These are phyloP conservation scores for Helianthus tuberosus DNA, from an alignment of 129 eudicot species.

Conservation along the genomic window DNA sequence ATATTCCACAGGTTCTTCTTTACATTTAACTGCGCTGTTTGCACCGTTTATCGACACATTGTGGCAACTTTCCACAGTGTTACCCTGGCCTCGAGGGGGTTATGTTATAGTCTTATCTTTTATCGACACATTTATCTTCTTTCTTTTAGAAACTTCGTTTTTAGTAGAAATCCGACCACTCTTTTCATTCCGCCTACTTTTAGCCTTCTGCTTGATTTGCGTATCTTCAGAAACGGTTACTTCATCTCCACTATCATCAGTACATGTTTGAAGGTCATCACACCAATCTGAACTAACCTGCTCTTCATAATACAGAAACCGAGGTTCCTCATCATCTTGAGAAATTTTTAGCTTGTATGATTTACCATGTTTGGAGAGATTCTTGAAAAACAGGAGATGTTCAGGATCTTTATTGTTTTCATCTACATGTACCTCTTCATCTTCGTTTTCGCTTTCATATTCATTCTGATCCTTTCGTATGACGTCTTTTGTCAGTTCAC, in stretches of 20 bases:
- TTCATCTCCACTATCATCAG: slow-evolving; percentile 19
- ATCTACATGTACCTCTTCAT: background rate
- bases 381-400: slow-evolving; percentile 29
- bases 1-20: slow-evolving; percentile 19
- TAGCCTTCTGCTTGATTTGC: slow-evolving; percentile 10
- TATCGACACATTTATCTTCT: background rate
- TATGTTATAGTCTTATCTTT: background rate
- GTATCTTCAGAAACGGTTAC: background rate
- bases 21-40: too few relatives aligned
- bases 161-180: slow-evolving; percentile 9
- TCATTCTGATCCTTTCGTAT: background rate
- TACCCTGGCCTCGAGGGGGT: background rate
- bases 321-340: slow-evolving; percentile 13
- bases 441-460: background rate
- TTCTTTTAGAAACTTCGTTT: slow-evolving; percentile 12
- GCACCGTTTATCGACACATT: too few relatives aligned
- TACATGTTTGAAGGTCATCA: slow-evolving; percentile 29
- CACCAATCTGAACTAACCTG: background rate
- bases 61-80: background rate
- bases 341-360: slow-evolving; percentile 28
- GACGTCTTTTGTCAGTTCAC: slow-evolving; percentile 1
- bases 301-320: slow-evolving; percentile 25
- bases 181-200: slow-evolving; percentile 1
- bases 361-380: slow-evolving; percentile 24
- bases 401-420: slow-evolving; percentile 29